A percentile compares a stretch with the other conserved stretches of the same genome.
Conservation (phyloP, 805 yeast species). For the Tanozyma kutaoensis region DNA sequence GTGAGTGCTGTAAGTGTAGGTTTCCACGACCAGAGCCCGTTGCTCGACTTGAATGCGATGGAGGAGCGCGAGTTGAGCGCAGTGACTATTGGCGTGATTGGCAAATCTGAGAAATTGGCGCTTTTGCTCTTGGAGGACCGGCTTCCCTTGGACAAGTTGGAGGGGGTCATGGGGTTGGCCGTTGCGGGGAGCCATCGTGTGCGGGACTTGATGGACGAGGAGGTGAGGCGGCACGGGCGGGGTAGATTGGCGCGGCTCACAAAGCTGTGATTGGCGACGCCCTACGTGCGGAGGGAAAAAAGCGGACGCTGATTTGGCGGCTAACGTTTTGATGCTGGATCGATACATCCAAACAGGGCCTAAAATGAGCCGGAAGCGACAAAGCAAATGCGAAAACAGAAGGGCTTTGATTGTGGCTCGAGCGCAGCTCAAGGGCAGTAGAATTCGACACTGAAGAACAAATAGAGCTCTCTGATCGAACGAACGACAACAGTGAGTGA, state of each 20-base stretch:
- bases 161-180: conserved; percentile 64
- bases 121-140: conserved; percentile 70
- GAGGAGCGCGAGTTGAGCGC: conserved; percentile 80
- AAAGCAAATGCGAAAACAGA: too few species aligned
- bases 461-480: too few species aligned
- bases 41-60: conserved; percentile 67
- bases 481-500: too few species aligned
- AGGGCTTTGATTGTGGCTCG: too few species aligned
- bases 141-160: conserved; percentile 71
- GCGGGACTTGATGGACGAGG: conserved; percentile 75
- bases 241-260: conserved; percentile 37
- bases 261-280: too few species aligned
- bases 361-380: too few species aligned
- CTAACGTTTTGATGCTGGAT: too few species aligned
- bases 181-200: conserved; percentile 78
- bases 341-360: too few species aligned
- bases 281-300: too few species aligned
- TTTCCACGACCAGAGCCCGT: conserved; percentile 56
- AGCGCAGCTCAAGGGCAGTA: too few species aligned
- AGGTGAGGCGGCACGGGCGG: conserved; percentile 66
- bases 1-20: conserved; percentile 76
- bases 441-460: too few species aligned
- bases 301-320: too few species aligned
- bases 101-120: conserved; percentile 68
- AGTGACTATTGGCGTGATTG: conserved; percentile 75